These are phyloP conservation scores for Chaetomiaceae sp. DNA, from an alignment of 2,329 filamentous ascomycete genomes.

Conservation along the genomic window DNA sequence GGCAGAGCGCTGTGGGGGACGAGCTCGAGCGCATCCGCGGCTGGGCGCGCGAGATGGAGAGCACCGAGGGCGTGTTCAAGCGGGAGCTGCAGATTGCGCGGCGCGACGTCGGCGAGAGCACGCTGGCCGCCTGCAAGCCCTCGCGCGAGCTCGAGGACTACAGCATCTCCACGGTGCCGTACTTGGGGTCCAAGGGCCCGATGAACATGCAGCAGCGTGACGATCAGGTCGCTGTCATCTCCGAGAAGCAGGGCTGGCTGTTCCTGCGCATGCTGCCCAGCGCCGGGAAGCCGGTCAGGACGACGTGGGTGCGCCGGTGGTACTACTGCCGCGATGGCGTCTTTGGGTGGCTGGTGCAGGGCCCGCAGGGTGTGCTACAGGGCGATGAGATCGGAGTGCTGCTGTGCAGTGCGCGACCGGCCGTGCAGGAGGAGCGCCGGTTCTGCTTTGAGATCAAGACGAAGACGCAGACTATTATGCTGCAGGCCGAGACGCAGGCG, in stretches of 20 bases:
- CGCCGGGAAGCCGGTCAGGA: constrained; percentile 80
- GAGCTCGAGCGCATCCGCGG: constrained; percentile 90
- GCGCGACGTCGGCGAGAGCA: constrained; percentile 73
- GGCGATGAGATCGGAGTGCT: constrained; percentile 94
- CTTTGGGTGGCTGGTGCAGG: constrained; percentile 89
- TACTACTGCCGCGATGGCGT: constrained; percentile 94
- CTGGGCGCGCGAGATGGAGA: constrained; percentile 93
- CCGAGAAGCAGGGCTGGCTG: constrained; percentile 92
- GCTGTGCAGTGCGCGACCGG: constrained; percentile 86
- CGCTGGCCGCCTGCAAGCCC: constrained; percentile 65
- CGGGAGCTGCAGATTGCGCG: constrained; percentile 73
- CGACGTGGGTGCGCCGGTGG: constrained; percentile 88
- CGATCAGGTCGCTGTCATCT: constrained; percentile 44
- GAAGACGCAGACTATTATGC: constrained; percentile 79
- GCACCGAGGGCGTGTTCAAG: constrained; percentile 75
- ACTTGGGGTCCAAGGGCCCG: constrained; percentile 65
- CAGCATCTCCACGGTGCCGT: constrained; percentile 81
- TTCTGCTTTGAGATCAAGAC: constrained; percentile 99
- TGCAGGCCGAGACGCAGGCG: constrained; percentile 87
- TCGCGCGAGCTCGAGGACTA: constrained; percentile 93
- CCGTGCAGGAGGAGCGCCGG: constrained; percentile 83
- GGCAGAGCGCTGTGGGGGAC: constrained; percentile 52
- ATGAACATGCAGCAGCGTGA: constrained; percentile 56
- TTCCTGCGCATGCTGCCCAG: constrained; percentile 75
- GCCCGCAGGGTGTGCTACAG: constrained; percentile 80